These are phyloP conservation scores for Botrytis pseudocinerea DNA, from an alignment of 2,329 filamentous ascomycete genomes.

Conservation along the genomic window DNA sequence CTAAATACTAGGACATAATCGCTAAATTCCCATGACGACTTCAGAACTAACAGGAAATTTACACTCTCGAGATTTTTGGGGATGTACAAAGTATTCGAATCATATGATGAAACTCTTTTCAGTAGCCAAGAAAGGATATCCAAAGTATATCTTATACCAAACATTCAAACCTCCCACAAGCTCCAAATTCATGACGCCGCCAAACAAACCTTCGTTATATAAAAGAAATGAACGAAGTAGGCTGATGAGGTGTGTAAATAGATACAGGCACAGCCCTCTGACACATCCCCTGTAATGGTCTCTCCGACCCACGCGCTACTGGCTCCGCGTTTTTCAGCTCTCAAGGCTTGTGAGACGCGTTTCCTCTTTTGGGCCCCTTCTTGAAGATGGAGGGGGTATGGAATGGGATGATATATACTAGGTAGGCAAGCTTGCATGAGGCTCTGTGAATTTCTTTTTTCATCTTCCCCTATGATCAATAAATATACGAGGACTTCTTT, in stretches of 20 bases:
- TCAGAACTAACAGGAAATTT: neutral
- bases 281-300: neutral
- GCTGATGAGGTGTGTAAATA: neutral
- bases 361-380: neutral
- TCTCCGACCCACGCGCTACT: neutral
- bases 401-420: neutral
- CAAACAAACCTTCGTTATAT: neutral
- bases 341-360: constrained; percentile 1
- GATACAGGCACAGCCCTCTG: neutral
- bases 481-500: neutral
- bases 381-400: neutral
- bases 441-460: neutral
- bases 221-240: neutral
- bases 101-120: neutral
- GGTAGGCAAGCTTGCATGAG: neutral
- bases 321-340: constrained; percentile 4
- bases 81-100: neutral
- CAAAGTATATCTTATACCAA: neutral
- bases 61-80: neutral
- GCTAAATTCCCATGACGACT: neutral
- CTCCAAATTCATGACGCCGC: neutral
- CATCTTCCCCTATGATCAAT: neutral
- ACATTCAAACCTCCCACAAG: neutral
- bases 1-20: neutral
- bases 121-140: neutral